Evolutionary conservation across 495 filamentous ascomycete species (phyloP).

Genomic region (Xylaria cubensis): DNA sequence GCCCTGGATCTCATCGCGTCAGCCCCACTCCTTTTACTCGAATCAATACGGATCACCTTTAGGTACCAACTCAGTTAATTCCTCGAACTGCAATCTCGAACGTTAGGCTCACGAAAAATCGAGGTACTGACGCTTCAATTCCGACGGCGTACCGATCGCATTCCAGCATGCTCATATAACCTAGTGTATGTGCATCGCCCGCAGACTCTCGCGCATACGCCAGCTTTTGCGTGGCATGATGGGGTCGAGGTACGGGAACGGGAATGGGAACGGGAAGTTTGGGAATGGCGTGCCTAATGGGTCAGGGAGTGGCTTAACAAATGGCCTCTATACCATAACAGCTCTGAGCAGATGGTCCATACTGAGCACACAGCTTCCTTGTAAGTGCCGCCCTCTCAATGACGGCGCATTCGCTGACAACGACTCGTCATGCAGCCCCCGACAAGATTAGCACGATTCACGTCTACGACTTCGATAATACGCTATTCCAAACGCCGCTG

Average conservation of each 20-base stretch:
- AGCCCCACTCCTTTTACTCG: background rate
- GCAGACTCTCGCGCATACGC: conserved; percentile 10
- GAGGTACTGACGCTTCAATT: background rate
- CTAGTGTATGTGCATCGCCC: conserved; percentile 19
- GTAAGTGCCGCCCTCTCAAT: conserved; percentile 35
- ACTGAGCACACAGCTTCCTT: conserved; percentile 71
- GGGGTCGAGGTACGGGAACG: conserved; percentile 16
- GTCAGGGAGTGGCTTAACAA: conserved; percentile 27
- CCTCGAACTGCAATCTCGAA: background rate
- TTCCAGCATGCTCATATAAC: conserved; percentile 12
- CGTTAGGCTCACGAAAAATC: background rate
- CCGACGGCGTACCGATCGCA: background rate
- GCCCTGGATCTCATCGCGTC: background rate
- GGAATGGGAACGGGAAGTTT: background rate
- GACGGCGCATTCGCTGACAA: background rate
- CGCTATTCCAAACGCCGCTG: conserved; percentile 86
- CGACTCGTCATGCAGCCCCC: conserved; percentile 50
- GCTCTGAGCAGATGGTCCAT: conserved; percentile 83
- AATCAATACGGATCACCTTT: background rate
- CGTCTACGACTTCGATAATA: conserved; percentile 99
- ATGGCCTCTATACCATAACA: conserved; percentile 65
- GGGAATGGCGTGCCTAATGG: conserved; percentile 31
- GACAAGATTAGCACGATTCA: conserved; percentile 80
- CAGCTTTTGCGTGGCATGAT: conserved; percentile 25
- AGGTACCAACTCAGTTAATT: background rate